Evolutionary conservation across 768 basidiomycete species (phyloP), one percentile per base, ranked within the genome.

Genomic region (Russula olivacea): DNA sequence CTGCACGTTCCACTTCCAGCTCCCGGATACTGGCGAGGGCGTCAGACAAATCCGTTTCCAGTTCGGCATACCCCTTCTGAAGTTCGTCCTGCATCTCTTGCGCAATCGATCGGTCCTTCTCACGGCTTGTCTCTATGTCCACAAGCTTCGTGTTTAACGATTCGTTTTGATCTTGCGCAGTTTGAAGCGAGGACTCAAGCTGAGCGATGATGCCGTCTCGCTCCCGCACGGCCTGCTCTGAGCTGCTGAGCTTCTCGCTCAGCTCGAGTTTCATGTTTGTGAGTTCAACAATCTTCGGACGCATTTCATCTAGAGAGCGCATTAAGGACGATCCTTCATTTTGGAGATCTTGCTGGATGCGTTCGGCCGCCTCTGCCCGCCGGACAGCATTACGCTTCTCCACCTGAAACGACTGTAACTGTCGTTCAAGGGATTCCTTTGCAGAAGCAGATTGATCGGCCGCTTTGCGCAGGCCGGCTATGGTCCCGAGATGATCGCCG

Each of bases 351-450:
- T n/a, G 82, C 69, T 90, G 86, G 4, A 77, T 84, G 68, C 76
- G 78, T 72, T 92, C 89, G 0, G 88, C 87, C 66, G 88, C 86
- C 41, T 89, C 87, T 7, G 85, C 87, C 4, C 89, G 87, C 56
- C 85, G 80, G 45, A 76, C 79, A 7, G 89, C 82, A 62, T 73
- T 75, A 54, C 82, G 84, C 40, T 90, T 77, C 66, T 93, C 89
- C n/a, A 75, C 79, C 65, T 90, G 88, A 10, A 77, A 71, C 23
- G 76, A 79, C 66, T 87, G 84, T 11, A 88, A 72, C 56, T 85
- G 81, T 19, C 84, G 81, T 25, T 80, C 77, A 62, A 79, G 78
- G 2, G 78, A 73, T 1, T 80, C 75, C 15, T 88, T 74, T 59
- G 87, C 82, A 8, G 82, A 74, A 3, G 80, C 77, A 4, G 83